These are phyloP conservation scores for Quercus lobata DNA, from an alignment of 331 rosid genomes.

Conservation along the genomic window DNA sequence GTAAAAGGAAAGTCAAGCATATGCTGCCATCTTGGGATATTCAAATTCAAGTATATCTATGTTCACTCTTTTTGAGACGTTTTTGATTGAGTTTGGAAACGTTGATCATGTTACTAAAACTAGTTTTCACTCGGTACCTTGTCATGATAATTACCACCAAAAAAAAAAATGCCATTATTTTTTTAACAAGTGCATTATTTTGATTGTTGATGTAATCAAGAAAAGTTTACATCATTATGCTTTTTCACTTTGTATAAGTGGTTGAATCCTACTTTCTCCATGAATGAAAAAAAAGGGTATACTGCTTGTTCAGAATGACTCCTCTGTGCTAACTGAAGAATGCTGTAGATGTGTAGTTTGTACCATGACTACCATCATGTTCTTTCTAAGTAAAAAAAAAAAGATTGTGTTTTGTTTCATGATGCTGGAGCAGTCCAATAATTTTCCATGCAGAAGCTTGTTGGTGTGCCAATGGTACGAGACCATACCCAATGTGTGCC, in stretches of 20 bases:
- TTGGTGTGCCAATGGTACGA: constrained; percentile 75
- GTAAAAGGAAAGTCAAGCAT: not conserved
- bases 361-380: not conserved
- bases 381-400: not conserved
- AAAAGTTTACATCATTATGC: not conserved
- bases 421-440: constrained; percentile 70
- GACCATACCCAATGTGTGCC: constrained; percentile 73
- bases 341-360: not conserved
- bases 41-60: no score
- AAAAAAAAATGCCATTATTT: not conserved
- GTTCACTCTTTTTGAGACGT: not conserved
- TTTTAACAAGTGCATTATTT: not conserved
- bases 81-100: not conserved
- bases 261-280: not conserved
- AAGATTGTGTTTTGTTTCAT: constrained; percentile 19
- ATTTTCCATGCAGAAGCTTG: constrained; percentile 63
- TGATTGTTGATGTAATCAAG: not conserved
- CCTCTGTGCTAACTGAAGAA: not conserved
- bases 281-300: not conserved
- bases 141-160: not conserved
- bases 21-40: no score
- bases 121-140: not conserved
- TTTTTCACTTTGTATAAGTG: not conserved
- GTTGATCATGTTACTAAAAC: not conserved
- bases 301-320: not conserved